These are phyloP conservation scores for Linum usitatissimum DNA, from an alignment of 345 rosid species.

Conservation along the genomic window DNA sequence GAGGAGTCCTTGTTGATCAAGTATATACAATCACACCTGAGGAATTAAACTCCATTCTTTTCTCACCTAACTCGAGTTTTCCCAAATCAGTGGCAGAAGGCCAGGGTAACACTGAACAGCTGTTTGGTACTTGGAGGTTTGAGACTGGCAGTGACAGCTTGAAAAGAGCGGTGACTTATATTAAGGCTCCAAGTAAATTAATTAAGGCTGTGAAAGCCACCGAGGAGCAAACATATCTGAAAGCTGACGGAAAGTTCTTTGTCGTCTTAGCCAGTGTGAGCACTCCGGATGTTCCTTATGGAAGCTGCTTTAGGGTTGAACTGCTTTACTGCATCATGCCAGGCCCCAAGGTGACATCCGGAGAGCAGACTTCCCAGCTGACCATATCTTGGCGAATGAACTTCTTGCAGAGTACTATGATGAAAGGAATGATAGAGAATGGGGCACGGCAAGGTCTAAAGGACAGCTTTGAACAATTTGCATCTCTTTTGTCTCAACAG, in stretches of 20 bases:
- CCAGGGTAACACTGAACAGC: constrained; percentile 75
- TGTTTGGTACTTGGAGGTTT: constrained; percentile 61
- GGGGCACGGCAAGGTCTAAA: constrained; percentile 79
- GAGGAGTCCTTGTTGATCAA: constrained; percentile 78
- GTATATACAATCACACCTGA: constrained; percentile 44
- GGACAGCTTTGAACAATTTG: constrained; percentile 68
- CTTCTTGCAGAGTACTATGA: constrained; percentile 85
- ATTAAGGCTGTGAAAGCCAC: constrained; percentile 71
- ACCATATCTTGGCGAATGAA: constrained; percentile 85
- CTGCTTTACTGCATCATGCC: constrained; percentile 61
- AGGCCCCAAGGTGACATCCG: constrained; percentile 74
- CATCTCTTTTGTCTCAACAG: constrained; percentile 46
- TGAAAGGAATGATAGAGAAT: constrained; percentile 89
- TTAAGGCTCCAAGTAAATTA: constrained; percentile 71
- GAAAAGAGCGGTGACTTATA: constrained; percentile 54
- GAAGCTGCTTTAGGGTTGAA: constrained; percentile 64
- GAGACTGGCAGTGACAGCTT: constrained; percentile 46
- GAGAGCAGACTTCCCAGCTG: constrained; percentile 61
- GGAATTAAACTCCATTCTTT: constrained; percentile 56
- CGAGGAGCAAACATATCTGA: constrained; percentile 74
- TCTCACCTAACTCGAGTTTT: constrained; percentile 69
- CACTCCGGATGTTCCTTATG: constrained; percentile 86
- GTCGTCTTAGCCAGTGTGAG: constrained; percentile 49
- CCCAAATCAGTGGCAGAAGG: constrained; percentile 39
- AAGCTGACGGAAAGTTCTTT: constrained; percentile 66